Evolutionary conservation across 805 yeast species (phyloP).

Genomic region (Candida argentea): DNA sequence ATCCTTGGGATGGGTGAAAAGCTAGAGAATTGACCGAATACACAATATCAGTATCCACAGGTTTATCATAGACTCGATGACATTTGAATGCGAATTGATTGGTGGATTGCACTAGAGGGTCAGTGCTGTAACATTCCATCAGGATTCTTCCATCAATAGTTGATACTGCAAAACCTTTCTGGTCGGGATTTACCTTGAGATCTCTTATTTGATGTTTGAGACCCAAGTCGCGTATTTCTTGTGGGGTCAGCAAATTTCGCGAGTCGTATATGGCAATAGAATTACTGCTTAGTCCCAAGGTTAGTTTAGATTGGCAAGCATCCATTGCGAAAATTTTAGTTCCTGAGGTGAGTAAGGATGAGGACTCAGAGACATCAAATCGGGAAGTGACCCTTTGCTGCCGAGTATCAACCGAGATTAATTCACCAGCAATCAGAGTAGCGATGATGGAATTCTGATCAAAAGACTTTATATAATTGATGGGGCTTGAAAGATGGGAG

Average conservation of each 20-base stretch:
- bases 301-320: constrained; percentile 30
- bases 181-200: constrained; percentile 42
- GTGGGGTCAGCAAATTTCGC: constrained; percentile 34
- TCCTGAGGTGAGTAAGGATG: constrained; percentile 13
- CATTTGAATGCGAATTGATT: constrained; percentile 72
- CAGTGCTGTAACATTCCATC: constrained; percentile 53
- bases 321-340: constrained; percentile 59
- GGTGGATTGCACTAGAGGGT: constrained; percentile 27
- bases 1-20: constrained; percentile 26
- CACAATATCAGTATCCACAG: constrained; percentile 38
- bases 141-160: constrained; percentile 81
- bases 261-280: constrained; percentile 49
- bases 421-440: constrained; percentile 53
- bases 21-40: constrained; percentile 41
- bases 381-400: constrained; percentile 3
- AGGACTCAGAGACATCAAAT: constrained; percentile 7
- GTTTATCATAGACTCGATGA: constrained; percentile 41
- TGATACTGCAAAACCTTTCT: constrained; percentile 52
- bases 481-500: constrained; percentile 5
- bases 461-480: constrained; percentile 8
- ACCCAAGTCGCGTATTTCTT: constrained; percentile 50
- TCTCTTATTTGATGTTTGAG: constrained; percentile 56
- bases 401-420: constrained; percentile 39
- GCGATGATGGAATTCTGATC: constrained; percentile 14
- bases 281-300: constrained; percentile 46